Evolutionary conservation across 345 rosid genomes (phyloP).

Genomic region (Hibiscus mutabilis): DNA sequence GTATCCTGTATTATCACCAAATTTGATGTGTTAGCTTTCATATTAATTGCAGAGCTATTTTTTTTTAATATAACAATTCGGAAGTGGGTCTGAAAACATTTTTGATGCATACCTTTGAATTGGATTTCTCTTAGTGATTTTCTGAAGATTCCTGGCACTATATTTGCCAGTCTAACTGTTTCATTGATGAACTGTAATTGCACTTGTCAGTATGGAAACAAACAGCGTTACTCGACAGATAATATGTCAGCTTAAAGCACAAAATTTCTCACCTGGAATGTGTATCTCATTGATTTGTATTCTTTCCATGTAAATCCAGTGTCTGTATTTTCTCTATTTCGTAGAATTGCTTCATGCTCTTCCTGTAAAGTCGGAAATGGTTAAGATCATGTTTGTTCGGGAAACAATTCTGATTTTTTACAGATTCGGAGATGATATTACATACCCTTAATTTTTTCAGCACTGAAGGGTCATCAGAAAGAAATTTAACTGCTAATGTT

Average conservation of each 20-base stretch:
- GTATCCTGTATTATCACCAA: conserved; percentile 46
- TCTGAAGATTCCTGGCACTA: conserved; percentile 93
- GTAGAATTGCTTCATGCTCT: conserved; percentile 69
- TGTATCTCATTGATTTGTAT: conserved; percentile 92
- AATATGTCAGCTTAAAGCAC: neutral
- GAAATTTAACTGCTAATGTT: conserved; percentile 78
- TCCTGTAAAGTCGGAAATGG: conserved; percentile 47
- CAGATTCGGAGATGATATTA: neutral
- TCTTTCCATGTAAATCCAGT: conserved; percentile 86
- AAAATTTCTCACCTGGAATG: conserved; percentile 58
- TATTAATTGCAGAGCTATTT: conserved; percentile 1
- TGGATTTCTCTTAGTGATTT: conserved; percentile 63
- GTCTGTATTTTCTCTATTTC: conserved; percentile 41
- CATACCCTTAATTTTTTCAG: conserved; percentile 68
- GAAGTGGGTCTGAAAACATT: neutral
- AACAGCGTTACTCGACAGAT: neutral
- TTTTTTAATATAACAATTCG: neutral
- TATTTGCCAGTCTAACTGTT: conserved; percentile 87
- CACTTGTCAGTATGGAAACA: conserved; percentile 9
- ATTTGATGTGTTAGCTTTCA: conserved; percentile 3
- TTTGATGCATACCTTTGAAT: conserved; percentile 46
- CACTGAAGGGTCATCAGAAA: conserved; percentile 59
- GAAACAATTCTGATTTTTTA: neutral
- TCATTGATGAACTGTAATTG: conserved; percentile 75
- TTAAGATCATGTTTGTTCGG: conserved; percentile 5